phyloP scores from a whole-genome alignment of 345 rosid species.

The Corymbia maculata region DNA sequence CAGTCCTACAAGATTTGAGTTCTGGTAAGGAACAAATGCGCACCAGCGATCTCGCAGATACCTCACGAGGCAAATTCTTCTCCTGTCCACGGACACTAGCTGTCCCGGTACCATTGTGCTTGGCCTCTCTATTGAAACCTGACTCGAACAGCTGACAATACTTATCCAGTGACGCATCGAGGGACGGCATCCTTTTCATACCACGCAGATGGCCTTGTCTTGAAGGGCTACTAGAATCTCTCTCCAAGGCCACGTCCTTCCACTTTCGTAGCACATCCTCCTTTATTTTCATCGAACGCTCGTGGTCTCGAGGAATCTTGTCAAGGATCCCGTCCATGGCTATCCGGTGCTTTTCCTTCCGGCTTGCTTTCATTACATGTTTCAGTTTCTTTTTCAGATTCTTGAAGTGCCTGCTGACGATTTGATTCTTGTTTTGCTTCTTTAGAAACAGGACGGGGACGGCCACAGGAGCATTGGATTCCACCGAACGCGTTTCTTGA shows the following conservation, averaged over 20 bases:
- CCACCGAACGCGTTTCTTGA: not conserved
- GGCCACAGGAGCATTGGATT: constrained; percentile 6
- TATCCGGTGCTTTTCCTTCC: constrained; percentile 57
- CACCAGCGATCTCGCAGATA: constrained; percentile 21
- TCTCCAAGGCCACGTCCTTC: constrained; percentile 9
- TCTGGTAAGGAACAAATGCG: constrained; percentile 65
- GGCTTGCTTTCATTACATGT: constrained; percentile 45
- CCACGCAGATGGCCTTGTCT: not conserved
- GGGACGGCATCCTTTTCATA: constrained; percentile 42
- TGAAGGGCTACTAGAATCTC: constrained; percentile 1
- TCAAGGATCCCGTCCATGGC: constrained; percentile 77
- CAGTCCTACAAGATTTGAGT: constrained; percentile 17
- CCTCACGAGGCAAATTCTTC: not conserved
- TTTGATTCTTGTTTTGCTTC: constrained; percentile 24
- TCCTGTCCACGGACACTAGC: constrained; percentile 19
- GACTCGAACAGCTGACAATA: constrained; percentile 54
- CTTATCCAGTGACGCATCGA: constrained; percentile 47
- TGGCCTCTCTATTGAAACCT: constrained; percentile 34
- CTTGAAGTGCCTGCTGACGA: constrained; percentile 46
- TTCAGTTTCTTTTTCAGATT: constrained; percentile 60
- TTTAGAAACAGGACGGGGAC: constrained; percentile 18
- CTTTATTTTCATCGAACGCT: constrained; percentile 45
- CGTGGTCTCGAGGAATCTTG: constrained; percentile 56
- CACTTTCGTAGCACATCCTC: constrained; percentile 18
- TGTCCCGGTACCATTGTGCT: constrained; percentile 16